Conservation (phyloP, 2,329 filamentous ascomycete genomes). For the Aureobasidium leucospermi region DNA sequence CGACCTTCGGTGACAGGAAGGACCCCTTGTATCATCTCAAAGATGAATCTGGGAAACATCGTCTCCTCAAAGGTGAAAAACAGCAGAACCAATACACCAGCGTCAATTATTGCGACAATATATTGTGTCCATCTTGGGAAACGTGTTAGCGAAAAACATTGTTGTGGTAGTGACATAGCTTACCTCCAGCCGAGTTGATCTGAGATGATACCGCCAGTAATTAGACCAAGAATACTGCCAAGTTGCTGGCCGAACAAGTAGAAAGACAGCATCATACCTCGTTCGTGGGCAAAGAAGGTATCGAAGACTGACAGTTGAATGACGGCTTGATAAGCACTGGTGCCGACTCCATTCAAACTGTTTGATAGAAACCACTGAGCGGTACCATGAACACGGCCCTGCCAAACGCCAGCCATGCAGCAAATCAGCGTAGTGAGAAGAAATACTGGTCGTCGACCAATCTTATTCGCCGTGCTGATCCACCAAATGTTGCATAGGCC, state of each 20-base stretch:
- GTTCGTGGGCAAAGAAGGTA: slow-evolving; percentile 34
- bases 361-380: slow-evolving; percentile 28
- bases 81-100: slow-evolving; percentile 17
- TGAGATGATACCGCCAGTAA: slow-evolving; percentile 30
- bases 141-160: background rate
- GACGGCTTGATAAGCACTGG: slow-evolving; percentile 32
- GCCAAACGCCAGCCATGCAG: slow-evolving; percentile 27
- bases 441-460: slow-evolving; percentile 35
- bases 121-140: slow-evolving; percentile 24
- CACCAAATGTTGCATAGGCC: slow-evolving; percentile 37
- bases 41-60: slow-evolving; percentile 30
- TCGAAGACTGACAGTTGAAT: slow-evolving; percentile 36
- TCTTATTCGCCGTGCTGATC: slow-evolving; percentile 28
- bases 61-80: slow-evolving; percentile 30
- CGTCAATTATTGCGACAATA: slow-evolving; percentile 28
- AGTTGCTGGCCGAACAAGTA: slow-evolving; percentile 36
- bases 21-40: slow-evolving; percentile 14
- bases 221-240: slow-evolving; percentile 32
- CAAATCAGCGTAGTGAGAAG: slow-evolving; percentile 29
- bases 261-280: slow-evolving; percentile 30
- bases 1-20: background rate
- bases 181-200: slow-evolving; percentile 28
- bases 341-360: slow-evolving; percentile 29
- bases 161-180: background rate
- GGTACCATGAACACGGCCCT: slow-evolving; percentile 22